A percentile compares a stretch with the other conserved stretches of the same genome.
Conservation (phyloP, 2,329 filamentous ascomycete genomes). For the Diaporthe sp. region DNA sequence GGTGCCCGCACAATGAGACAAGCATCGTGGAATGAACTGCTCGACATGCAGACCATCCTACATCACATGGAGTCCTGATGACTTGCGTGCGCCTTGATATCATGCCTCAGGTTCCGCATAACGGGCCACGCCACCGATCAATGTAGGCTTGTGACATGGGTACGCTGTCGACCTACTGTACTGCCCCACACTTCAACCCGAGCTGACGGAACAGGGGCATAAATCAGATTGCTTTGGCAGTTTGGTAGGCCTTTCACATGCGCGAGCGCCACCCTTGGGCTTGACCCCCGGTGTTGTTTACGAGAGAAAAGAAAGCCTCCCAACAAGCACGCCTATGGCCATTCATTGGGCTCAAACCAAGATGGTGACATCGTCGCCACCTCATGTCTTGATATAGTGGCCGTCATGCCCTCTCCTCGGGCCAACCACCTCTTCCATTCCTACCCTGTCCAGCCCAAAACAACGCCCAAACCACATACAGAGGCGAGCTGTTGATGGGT, state of each 20-base stretch:
- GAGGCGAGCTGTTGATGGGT: background rate
- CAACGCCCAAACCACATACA: background rate
- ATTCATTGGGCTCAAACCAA: constrained; percentile 1
- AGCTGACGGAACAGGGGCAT: constrained; percentile 29
- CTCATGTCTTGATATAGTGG: constrained; percentile 10
- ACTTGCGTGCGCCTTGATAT: constrained; percentile 1
- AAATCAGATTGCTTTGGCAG: background rate
- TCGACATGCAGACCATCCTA: background rate
- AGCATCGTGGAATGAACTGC: background rate
- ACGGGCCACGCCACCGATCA: constrained; percentile 7
- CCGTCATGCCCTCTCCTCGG: constrained; percentile 10
- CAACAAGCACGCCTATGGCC: constrained; percentile 4
- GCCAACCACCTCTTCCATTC: background rate
- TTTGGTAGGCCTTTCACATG: constrained; percentile 17
- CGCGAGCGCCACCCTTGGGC: background rate
- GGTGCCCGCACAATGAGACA: background rate
- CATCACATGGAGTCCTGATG: background rate
- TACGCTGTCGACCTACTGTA: constrained; percentile 2
- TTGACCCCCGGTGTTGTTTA: background rate
- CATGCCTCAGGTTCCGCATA: background rate
- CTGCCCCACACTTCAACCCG: constrained; percentile 29
- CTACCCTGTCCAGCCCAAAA: background rate
- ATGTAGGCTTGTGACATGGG: constrained; percentile 7
- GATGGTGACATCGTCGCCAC: constrained; percentile 21
- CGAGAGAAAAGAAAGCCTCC: background rate